phyloP scores from a whole-genome alignment of 2,329 filamentous ascomycete species.

The Calonectria pseudoturangicola region DNA sequence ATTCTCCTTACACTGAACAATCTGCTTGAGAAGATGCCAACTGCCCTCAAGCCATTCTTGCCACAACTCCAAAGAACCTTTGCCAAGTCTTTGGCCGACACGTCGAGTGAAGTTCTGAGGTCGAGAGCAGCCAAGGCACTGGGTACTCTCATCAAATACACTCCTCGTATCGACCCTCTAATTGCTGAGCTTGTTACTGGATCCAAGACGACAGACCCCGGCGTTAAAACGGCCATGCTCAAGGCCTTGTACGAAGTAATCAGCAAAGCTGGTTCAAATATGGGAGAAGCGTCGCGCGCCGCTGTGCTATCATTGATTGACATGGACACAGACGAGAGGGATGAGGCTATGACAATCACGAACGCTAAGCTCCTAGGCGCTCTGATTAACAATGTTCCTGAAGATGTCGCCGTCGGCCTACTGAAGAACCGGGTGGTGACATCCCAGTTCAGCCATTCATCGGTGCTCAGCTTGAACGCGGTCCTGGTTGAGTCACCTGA shows the following conservation, averaged over 20 bases:
- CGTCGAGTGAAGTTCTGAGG: constrained; percentile 90
- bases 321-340: constrained; percentile 84
- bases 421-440: constrained; percentile 86
- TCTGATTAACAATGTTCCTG: constrained; percentile 88
- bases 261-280: constrained; percentile 93
- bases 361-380: constrained; percentile 93
- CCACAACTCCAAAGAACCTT: constrained; percentile 98
- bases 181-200: constrained; percentile 96
- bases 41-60: constrained; percentile 95
- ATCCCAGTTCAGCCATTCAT: constrained; percentile 83
- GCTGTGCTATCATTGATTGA: constrained; percentile 94
- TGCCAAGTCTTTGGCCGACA: constrained; percentile 94
- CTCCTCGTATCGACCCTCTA: constrained; percentile 94
- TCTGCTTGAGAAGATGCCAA: constrained; percentile 95
- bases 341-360: constrained; percentile 88
- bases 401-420: constrained; percentile 77
- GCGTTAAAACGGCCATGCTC: constrained; percentile 96
- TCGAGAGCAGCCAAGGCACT: constrained; percentile 93
- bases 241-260: constrained; percentile 97
- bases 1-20: constrained; percentile 97
- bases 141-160: constrained; percentile 96
- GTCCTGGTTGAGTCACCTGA: constrained; percentile 87
- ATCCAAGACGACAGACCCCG: constrained; percentile 88
- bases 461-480: constrained; percentile 91
- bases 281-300: constrained; percentile 91